These are phyloP conservation scores for Poterioochromonas sp. DNA, from an alignment of 352 stramenopile species.

Conservation along the genomic window DNA sequence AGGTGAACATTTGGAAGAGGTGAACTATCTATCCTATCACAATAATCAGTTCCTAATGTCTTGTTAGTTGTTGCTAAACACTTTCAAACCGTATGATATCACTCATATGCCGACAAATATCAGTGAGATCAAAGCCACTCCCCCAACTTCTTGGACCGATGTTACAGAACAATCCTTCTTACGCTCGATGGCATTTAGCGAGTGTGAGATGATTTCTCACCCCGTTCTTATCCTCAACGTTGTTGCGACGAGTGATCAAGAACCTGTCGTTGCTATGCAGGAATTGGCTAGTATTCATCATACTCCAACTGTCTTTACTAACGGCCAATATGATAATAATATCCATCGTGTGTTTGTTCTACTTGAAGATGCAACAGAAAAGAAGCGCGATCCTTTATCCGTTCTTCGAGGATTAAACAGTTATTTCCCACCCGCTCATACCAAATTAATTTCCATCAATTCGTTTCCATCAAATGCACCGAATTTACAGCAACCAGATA, in stretches of 20 bases:
- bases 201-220: slow-evolving; percentile 18
- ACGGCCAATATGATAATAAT: slow-evolving; percentile 13
- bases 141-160: not conserved
- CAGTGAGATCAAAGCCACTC: not conserved
- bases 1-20: not conserved
- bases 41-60: not conserved
- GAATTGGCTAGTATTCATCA: slow-evolving; percentile 16
- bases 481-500: slow-evolving; percentile 28
- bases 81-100: slow-evolving; percentile 7
- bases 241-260: slow-evolving; percentile 1
- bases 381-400: not conserved
- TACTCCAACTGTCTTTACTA: not conserved
- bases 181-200: slow-evolving; percentile 11
- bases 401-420: not conserved
- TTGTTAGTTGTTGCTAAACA: too few species aligned
- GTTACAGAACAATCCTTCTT: not conserved
- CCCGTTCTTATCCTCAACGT: not conserved
- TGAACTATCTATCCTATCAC: not conserved
- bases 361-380: not conserved
- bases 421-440: not conserved
- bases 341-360: slow-evolving; percentile 1
- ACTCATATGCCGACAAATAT: not conserved
- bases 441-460: slow-evolving; percentile 33
- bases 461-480: not conserved
- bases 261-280: slow-evolving; percentile 5